phyloP scores from a whole-genome alignment of 805 yeast species.

The Suhomyces canberraensis region DNA sequence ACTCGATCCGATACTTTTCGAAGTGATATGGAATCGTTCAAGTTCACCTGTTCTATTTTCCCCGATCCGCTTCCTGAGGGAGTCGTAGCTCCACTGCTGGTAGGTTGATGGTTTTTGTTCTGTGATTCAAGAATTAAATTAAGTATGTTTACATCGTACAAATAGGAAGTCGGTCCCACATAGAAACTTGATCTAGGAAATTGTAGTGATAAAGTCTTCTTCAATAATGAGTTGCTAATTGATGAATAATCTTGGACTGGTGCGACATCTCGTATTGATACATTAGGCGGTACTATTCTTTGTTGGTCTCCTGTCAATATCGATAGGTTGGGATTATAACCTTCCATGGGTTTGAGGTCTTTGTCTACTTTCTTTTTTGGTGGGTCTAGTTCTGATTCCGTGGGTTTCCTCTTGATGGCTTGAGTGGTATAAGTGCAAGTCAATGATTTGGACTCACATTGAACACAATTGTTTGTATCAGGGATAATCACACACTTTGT shows the following conservation, averaged over 20 bases:
- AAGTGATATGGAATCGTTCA: conserved; percentile 62
- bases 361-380: conserved; percentile 10
- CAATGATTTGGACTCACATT: conserved; percentile 70
- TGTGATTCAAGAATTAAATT: conserved; percentile 51
- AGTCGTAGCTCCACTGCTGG: conserved; percentile 12
- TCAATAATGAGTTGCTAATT: conserved; percentile 60
- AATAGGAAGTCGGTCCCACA: conserved; percentile 79
- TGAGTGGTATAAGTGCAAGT: conserved; percentile 73
- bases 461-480: conserved; percentile 61
- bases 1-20: conserved; percentile 76
- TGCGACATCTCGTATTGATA: conserved; percentile 48
- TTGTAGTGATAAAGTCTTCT: conserved; percentile 71
- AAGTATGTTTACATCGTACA: conserved; percentile 70
- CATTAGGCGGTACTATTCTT: conserved; percentile 36
- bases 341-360: conserved; percentile 2
- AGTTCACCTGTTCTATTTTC: conserved; percentile 69
- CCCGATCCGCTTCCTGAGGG: conserved; percentile 18
- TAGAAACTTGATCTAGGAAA: conserved; percentile 87
- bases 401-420: conserved; percentile 39
- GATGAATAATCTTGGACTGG: conserved; percentile 68
- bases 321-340: conserved; percentile 2
- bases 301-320: conserved; percentile 11
- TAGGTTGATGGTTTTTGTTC: conserved; percentile 11
- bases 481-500: conserved; percentile 74
- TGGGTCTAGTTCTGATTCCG: conserved; percentile 10